Base-by-base conservation (phyloP, 2,329 filamentous ascomycete genomes). In the Colletotrichum agaves region DNA sequence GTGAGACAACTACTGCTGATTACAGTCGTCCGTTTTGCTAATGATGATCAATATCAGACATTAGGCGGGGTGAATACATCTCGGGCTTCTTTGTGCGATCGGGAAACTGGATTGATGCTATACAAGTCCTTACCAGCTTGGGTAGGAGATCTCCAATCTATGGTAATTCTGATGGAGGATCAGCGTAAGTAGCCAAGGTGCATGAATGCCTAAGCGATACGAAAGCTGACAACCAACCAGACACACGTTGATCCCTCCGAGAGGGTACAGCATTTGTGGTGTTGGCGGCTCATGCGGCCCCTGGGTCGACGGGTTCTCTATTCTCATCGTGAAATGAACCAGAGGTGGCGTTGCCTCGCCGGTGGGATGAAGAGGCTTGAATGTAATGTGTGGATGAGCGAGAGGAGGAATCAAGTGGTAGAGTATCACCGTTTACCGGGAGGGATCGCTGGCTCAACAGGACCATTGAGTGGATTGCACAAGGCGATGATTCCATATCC, bases 261-360 rank as follows among this genome's bases (percentile, higher is more conserved):
- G 92, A 72, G 95, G 95, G 55, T 98, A 96, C 80, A 93, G 86
- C 71, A 91, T 98, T 75, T 94, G 92, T 69, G 96, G 96, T 67
- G 86, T 98, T 70, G 91, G 93, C 11, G 96, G 96, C 63, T 93
- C 92, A 58, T 93, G 90, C 74, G 93, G 86, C 41, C 77, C 87
- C 55, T 97, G 93, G 93, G 82, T 98, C 21, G 93, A 97, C 77
- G 92, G 92, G 4, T 93, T 98, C 77, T 91, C 92, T 8, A 84
- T 97, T 63, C 89, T 98, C 74, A 92, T 82, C 61, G 80, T 68
- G 4, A 57, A 61, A 37, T 71, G 19, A 63, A 39, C 31, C n/a
- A 37, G 21, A 2, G 15, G 12, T 39, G 27, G 27, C 27, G 27
- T 27, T 27, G 8, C 27, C 27, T 39, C 7, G 31, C 31, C n/a